Evolutionary conservation across 2,329 filamentous ascomycete species (phyloP).

Genomic region (Periconia digitata): DNA sequence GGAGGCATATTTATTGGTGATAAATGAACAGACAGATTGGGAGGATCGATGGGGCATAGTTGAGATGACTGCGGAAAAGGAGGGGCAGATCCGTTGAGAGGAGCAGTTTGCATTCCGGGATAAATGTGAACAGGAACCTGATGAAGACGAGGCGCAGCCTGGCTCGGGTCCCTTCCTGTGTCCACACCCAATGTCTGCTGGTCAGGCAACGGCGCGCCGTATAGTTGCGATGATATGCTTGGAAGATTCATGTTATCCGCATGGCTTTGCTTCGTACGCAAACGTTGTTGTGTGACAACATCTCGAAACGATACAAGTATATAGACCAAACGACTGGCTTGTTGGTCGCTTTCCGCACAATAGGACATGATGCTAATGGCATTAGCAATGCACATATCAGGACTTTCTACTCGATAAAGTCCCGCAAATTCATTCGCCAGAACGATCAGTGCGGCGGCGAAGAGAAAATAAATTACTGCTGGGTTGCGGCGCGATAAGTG

Average conservation of each 20-base stretch:
- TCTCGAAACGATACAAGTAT: conserved; percentile 43
- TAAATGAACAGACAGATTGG: conserved; percentile 32
- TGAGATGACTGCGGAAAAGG: conserved; percentile 10
- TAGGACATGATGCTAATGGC: conserved; percentile 45
- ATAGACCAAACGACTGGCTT: conserved; percentile 42
- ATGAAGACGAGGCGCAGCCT: conserved; percentile 26
- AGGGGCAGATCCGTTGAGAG: conserved; percentile 17
- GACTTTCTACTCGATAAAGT: conserved; percentile 36
- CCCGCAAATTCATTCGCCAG: conserved; percentile 45
- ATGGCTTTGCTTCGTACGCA: conserved; percentile 27
- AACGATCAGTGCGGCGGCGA: conserved; percentile 44
- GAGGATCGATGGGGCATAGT: conserved; percentile 11
- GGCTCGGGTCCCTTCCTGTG: conserved; percentile 13
- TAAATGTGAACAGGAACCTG: conserved; percentile 41
- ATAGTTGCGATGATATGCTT: conserved; percentile 38
- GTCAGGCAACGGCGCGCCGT: conserved; percentile 22
- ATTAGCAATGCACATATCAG: conserved; percentile 41
- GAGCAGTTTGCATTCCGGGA: conserved; percentile 36
- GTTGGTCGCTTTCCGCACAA: conserved; percentile 44
- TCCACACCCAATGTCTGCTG: conserved; percentile 6
- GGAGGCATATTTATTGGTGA: conserved; percentile 32
- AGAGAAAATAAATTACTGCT: conserved; percentile 46
- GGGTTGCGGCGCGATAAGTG: conserved; percentile 45
- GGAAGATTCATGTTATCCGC: conserved; percentile 26
- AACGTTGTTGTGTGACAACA: conserved; percentile 36